Percentiles rank a stretch among this genome's conserved stretches.
Evolutionary conservation across 345 rosid genomes (phyloP).

Genomic region (Lagerstroemia speciosa): DNA sequence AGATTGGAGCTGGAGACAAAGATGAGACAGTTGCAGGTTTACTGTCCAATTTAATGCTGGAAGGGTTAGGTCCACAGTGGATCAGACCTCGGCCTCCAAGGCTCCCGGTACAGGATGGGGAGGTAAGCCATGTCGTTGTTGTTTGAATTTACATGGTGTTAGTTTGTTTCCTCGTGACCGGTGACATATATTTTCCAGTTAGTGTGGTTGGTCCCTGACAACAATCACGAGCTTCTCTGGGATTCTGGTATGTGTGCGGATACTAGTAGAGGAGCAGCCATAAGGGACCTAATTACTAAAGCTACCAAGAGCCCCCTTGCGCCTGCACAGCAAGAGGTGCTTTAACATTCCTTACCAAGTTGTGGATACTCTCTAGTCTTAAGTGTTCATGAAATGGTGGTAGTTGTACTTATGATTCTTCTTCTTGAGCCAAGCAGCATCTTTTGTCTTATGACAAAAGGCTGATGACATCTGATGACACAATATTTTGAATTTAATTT

Average conservation of each 20-base stretch:
- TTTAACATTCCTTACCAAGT: not conserved
- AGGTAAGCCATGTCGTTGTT: slow-evolving; percentile 30
- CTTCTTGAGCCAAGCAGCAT: not conserved
- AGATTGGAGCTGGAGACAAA: slow-evolving; percentile 84
- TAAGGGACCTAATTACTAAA: slow-evolving; percentile 75
- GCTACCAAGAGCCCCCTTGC: slow-evolving; percentile 77
- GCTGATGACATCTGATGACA: not conserved
- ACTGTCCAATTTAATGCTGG: slow-evolving; percentile 37
- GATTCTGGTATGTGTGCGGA: slow-evolving; percentile 98
- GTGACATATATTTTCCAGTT: slow-evolving; percentile 33
- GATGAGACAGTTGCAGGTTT: slow-evolving; percentile 52
- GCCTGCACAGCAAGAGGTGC: slow-evolving; percentile 79
- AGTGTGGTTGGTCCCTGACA: slow-evolving; percentile 91
- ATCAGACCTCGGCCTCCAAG: slow-evolving; percentile 81
- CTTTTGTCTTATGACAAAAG: not conserved
- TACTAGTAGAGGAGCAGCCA: slow-evolving; percentile 88
- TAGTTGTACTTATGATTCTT: not conserved
- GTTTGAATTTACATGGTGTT: not conserved
- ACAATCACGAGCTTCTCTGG: slow-evolving; percentile 94
- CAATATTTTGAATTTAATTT: not conserved
- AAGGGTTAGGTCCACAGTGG: slow-evolving; percentile 65
- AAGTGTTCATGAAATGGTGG: not conserved
- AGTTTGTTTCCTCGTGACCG: slow-evolving; percentile 8
- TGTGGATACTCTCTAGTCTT: not conserved
- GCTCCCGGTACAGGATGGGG: slow-evolving; percentile 67